Evolutionary conservation across 2,329 filamentous ascomycete genomes (phyloP).

Genomic region (Metarhizium rileyi): DNA sequence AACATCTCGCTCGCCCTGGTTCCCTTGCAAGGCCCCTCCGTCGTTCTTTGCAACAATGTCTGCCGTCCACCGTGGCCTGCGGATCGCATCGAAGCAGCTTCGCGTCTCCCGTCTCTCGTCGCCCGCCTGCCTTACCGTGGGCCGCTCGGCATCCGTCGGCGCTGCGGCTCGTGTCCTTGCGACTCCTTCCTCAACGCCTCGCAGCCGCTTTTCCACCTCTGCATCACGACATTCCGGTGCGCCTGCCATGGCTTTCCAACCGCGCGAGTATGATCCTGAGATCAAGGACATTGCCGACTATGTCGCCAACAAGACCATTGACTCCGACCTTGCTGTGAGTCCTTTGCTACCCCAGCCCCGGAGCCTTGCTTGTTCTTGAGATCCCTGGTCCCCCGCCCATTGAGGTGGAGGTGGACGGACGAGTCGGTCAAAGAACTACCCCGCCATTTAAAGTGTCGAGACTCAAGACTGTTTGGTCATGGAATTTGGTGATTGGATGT

Average conservation of each 20-base stretch:
- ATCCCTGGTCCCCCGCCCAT: not conserved
- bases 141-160: constrained; percentile 15
- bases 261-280: constrained; percentile 73
- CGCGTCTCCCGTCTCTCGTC: constrained; percentile 28
- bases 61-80: constrained; percentile 43
- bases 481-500: too few species aligned
- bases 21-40: not conserved
- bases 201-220: constrained; percentile 39
- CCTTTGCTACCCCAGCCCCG: not conserved
- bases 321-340: constrained; percentile 87
- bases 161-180: constrained; percentile 21
- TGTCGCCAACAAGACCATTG: constrained; percentile 82
- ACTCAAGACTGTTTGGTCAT: too few species aligned
- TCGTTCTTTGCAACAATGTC: constrained; percentile 32
- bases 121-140: constrained; percentile 3
- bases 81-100: constrained; percentile 44
- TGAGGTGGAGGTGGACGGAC: not conserved
- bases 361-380: not conserved
- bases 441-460: not conserved
- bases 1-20: not conserved
- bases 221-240: constrained; percentile 36
- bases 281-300: constrained; percentile 93
- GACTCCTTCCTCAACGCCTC: constrained; percentile 18
- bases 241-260: constrained; percentile 39
- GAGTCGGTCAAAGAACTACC: not conserved